Conservation (phyloP, 176 grass and related monocot genomes). For the Oryza glumipatula region DNA sequence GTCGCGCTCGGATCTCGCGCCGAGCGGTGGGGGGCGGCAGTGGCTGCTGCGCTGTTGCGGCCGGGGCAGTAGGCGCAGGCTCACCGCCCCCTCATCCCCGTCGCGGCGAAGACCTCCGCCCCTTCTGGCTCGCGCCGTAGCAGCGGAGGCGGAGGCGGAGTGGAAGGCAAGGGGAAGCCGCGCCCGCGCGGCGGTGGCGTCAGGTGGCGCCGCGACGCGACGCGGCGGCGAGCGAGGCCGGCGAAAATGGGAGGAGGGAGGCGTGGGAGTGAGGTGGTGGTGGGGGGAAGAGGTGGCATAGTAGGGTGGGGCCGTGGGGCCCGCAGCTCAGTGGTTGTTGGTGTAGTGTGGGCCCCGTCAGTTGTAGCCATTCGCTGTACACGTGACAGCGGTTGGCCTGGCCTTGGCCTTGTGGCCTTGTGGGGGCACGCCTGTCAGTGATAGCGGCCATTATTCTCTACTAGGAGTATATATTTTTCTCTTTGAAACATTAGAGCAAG, state of each 20-base stretch:
- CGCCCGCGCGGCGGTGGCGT: not conserved
- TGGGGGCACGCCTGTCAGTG: not conserved
- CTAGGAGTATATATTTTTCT: too few species aligned
- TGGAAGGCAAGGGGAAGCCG: not conserved
- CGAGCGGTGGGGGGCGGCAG: not conserved
- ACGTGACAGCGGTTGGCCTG: not conserved
- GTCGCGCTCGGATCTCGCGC: constrained; percentile 39
- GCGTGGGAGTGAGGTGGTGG: not conserved
- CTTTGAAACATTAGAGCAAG: too few species aligned
- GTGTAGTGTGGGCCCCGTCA: not conserved
- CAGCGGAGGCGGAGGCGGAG: not conserved
- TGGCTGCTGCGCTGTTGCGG: not conserved
- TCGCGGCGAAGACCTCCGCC: not conserved
- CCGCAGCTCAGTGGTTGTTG: constrained; percentile 19
- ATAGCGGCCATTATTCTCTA: not conserved
- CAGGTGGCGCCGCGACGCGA: constrained; percentile 11
- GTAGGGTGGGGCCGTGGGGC: constrained; percentile 42
- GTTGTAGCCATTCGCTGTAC: not conserved
- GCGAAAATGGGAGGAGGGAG: not conserved
- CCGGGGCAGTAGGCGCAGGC: not conserved
- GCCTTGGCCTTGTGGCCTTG: not conserved
- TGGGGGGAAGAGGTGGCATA: constrained; percentile 26
- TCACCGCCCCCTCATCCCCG: constrained; percentile 1
- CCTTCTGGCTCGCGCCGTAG: not conserved
- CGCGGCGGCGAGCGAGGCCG: not conserved